These are phyloP conservation scores for Carex scoparia DNA, from an alignment of 176 grass and related monocot genomes.

Conservation along the genomic window DNA sequence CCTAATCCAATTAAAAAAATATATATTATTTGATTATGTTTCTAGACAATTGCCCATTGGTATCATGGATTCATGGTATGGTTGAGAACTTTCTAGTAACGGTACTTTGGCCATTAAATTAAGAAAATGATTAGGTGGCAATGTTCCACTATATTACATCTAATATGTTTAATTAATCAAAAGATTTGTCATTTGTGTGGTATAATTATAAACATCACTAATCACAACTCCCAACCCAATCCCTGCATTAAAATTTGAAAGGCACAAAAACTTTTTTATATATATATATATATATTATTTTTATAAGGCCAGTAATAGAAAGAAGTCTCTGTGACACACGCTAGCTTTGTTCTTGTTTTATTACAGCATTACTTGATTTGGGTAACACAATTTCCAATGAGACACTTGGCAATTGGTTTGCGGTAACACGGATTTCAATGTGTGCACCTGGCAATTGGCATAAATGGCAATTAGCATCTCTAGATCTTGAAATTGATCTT, in stretches of 20 bases:
- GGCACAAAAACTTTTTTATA: background rate
- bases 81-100: background rate
- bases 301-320: background rate
- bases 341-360: background rate
- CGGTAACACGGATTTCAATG: background rate
- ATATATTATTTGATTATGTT: conserved; percentile 1
- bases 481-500: background rate
- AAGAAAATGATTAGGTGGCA: background rate
- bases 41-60: background rate
- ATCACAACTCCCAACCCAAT: background rate
- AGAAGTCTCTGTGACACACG: background rate
- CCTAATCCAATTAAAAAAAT: background rate
- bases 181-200: background rate
- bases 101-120: background rate
- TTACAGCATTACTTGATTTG: background rate
- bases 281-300: background rate
- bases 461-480: background rate
- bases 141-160: background rate
- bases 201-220: background rate
- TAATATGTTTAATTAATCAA: conserved; percentile 1
- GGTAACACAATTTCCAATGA: background rate
- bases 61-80: background rate
- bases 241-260: background rate
- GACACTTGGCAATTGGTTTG: conserved; percentile 16
- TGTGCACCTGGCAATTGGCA: conserved; percentile 9